A percentile compares a stretch with the other conserved stretches of the same genome.
These are phyloP conservation scores for Pleurotus platypus DNA, from an alignment of 768 basidiomycete species.

Conservation along the genomic window DNA sequence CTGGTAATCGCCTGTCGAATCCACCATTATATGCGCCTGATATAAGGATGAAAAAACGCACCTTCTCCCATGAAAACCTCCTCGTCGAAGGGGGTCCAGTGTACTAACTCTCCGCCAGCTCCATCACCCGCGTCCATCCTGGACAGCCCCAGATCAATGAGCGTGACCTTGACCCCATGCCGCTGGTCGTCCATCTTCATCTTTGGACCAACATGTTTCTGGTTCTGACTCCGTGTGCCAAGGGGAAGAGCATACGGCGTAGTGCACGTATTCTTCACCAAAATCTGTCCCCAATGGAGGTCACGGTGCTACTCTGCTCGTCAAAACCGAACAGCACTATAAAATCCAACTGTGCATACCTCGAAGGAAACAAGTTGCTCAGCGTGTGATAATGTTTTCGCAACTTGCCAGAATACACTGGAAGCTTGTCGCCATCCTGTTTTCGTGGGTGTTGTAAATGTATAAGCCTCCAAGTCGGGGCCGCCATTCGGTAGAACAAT, in stretches of 20 bases:
- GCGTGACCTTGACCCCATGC: constrained; percentile 73
- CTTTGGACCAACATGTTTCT: constrained; percentile 12
- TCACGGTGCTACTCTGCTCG: constrained; percentile 78
- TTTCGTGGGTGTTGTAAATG: constrained; percentile 35
- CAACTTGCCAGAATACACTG: constrained; percentile 89
- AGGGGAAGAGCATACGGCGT: constrained; percentile 21
- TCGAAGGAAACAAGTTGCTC: constrained; percentile 85
- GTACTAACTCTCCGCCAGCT: constrained; percentile 39
- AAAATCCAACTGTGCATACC: constrained; percentile 41
- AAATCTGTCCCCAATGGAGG: constrained; percentile 96
- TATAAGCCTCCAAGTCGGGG: constrained; percentile 83
- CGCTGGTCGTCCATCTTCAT: constrained; percentile 57
- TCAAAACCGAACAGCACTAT: neutral
- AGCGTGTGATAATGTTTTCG: constrained; percentile 70
- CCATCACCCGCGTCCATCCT: constrained; percentile 66
- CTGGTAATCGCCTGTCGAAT: constrained; percentile 74
- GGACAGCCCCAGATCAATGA: constrained; percentile 94
- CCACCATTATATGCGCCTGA: too few relatives aligned
- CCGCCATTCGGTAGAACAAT: constrained; percentile 91
- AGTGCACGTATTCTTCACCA: constrained; percentile 53
- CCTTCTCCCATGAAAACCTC: constrained; percentile 93
- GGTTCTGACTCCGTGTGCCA: constrained; percentile 31
- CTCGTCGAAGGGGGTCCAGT: constrained; percentile 83
- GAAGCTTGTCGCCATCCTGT: constrained; percentile 82
- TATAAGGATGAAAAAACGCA: constrained; percentile 16